phyloP scores from a whole-genome alignment of 2,329 filamentous ascomycete species.

The Diaporthe eres region DNA sequence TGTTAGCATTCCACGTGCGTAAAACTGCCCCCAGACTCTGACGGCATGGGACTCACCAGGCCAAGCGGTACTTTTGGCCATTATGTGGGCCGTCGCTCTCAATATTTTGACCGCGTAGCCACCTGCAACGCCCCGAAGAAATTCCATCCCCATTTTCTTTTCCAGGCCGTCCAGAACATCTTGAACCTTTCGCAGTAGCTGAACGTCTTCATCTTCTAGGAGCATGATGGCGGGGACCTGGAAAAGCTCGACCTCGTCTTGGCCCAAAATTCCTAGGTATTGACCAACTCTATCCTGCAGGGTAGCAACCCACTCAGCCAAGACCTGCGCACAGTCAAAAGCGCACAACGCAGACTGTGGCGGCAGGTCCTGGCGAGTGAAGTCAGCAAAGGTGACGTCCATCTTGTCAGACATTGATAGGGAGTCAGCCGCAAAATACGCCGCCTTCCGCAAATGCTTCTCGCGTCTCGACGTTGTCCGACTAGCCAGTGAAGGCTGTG shows the following conservation, averaged over 20 bases:
- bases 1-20: not conserved
- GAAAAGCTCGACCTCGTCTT: slow-evolving; percentile 82
- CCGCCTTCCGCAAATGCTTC: slow-evolving; percentile 91
- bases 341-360: slow-evolving; percentile 92
- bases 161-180: slow-evolving; percentile 84
- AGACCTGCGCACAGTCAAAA: slow-evolving; percentile 93
- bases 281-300: slow-evolving; percentile 94
- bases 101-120: slow-evolving; percentile 90
- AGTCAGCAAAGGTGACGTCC: slow-evolving; percentile 87
- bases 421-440: slow-evolving; percentile 93
- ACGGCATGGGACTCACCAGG: slow-evolving; percentile 74
- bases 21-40: no score
- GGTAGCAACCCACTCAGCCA: slow-evolving; percentile 94
- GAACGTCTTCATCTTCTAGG: slow-evolving; percentile 91
- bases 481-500: slow-evolving; percentile 51
- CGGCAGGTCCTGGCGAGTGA: slow-evolving; percentile 86
- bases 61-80: slow-evolving; percentile 93
- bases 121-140: slow-evolving; percentile 64
- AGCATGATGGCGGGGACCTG: slow-evolving; percentile 91
- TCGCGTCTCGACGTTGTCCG: slow-evolving; percentile 79
- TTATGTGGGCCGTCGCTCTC: slow-evolving; percentile 85
- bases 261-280: slow-evolving; percentile 88
- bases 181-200: slow-evolving; percentile 85
- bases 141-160: slow-evolving; percentile 78
- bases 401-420: slow-evolving; percentile 89